phyloP scores from a whole-genome alignment of 1,284 basidiomycete genomes.

The Rhodotorula sp. region DNA sequence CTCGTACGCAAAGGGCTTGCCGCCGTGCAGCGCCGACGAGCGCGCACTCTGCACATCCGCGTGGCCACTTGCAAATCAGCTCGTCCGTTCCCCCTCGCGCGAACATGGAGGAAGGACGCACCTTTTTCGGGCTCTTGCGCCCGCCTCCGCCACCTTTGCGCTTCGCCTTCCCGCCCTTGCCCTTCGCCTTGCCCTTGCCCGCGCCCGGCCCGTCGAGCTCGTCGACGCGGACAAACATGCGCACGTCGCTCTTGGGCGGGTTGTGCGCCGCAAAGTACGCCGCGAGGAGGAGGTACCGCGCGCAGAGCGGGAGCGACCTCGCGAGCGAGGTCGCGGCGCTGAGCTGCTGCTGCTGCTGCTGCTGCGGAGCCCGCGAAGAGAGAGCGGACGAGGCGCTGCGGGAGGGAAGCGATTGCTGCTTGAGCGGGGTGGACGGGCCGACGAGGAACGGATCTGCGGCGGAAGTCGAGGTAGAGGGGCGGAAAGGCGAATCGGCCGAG shows the following conservation, averaged over 20 bases:
- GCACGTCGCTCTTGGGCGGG: constrained; percentile 38
- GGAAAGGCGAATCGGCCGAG: background rate
- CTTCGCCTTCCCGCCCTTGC: background rate
- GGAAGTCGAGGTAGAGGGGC: background rate
- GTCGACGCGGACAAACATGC: constrained; percentile 38
- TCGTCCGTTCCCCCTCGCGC: background rate
- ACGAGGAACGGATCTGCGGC: background rate
- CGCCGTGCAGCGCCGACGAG: constrained; percentile 26
- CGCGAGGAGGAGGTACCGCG: constrained; percentile 35
- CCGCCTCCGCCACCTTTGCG: background rate
- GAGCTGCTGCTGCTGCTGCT: background rate
- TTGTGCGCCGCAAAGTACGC: constrained; percentile 37
- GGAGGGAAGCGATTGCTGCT: background rate
- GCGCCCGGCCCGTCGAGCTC: constrained; percentile 27
- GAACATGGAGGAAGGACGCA: background rate
- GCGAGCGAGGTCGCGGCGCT: background rate
- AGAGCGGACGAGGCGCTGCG: background rate
- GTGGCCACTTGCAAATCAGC: background rate
- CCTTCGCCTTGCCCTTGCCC: constrained; percentile 30
- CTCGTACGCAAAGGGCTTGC: constrained; percentile 38
- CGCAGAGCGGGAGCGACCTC: constrained; percentile 30
- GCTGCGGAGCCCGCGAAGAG: background rate
- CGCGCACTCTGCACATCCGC: constrained; percentile 3
- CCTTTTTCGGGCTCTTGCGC: constrained; percentile 17
- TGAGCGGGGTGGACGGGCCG: background rate